Evolutionary conservation across 1,139 yeast species (phyloP), one percentile per base, ranked within the genome.

Genomic region (Yamadazyma dushanensis): DNA sequence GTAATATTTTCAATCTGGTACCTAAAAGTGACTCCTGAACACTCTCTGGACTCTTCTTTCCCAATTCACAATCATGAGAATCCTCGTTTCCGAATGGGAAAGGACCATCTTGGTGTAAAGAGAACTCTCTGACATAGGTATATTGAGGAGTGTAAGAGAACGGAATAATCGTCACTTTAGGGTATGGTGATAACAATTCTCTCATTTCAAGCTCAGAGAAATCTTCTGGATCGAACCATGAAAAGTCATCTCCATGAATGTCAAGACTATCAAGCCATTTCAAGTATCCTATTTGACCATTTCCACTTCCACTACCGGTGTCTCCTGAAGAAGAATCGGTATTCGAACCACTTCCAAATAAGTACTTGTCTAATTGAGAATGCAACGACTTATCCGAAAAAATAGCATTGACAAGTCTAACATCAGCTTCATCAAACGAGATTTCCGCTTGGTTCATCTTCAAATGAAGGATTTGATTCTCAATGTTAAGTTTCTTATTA

Each of bases 141-240:
- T 88, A 82, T 39, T 82, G 73, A 0, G 97, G 96, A 0, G 95
- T 69, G 46, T 66, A 77, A 40, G 86, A 70, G 46, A 90, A 67
- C 1, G 95, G 94, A 14, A 69, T 50, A 0, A 86, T 73, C 13
- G 63, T 62, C 32, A 90, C 72, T 29, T 67, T 61, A 0, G 95
- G 92, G 30, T 70, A 60, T 2, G 74, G 66, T 4, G 76, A 64
- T 2, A 59, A 65, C 16, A 66, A 57, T 42, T 72, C 66, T n/a
- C 62, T 62, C 46, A 71, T 67, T 51, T 78, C 87, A 29, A 90
- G 62, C 51, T 92, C 97, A 11, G 77, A 68, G 50, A 80, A 92
- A 59, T 92, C 98, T 40, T 85, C 79, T 20, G 75, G 61, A 53
- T 92, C 97, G 35, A 80, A 65, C 97, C 97, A 92, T 0, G 78